phyloP scores from a whole-genome alignment of 768 basidiomycete genomes.

The Amanita pallidorosea region DNA sequence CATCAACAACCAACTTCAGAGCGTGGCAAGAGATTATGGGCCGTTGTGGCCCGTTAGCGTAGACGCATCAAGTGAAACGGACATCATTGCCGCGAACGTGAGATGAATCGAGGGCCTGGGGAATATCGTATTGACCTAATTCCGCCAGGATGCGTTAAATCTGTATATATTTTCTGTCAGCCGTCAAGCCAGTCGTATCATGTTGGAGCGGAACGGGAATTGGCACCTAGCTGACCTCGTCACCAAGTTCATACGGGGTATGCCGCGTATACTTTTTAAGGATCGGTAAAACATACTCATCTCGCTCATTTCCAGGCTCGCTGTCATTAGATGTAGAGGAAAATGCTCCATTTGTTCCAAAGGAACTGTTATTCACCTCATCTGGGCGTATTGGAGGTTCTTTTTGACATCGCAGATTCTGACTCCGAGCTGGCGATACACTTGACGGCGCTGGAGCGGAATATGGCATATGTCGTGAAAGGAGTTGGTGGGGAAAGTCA shows the following conservation, averaged over 20 bases:
- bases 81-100: slow-evolving; percentile 70
- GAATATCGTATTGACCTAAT: neutral
- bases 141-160: slow-evolving; percentile 52
- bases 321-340: slow-evolving; percentile 35
- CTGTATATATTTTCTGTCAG: slow-evolving; percentile 51
- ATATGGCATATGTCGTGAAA: slow-evolving; percentile 44
- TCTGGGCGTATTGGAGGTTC: slow-evolving; percentile 70
- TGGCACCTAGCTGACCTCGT: slow-evolving; percentile 73
- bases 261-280: slow-evolving; percentile 6
- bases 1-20: slow-evolving; percentile 28
- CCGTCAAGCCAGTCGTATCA: slow-evolving; percentile 25
- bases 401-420: slow-evolving; percentile 48
- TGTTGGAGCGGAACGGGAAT: slow-evolving; percentile 54
- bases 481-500: slow-evolving; percentile 50
- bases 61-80: slow-evolving; percentile 41
- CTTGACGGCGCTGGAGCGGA: slow-evolving; percentile 65
- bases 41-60: slow-evolving; percentile 67
- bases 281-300: neutral
- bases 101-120: slow-evolving; percentile 15
- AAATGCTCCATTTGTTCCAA: slow-evolving; percentile 34
- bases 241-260: slow-evolving; percentile 65
- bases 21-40: slow-evolving; percentile 63
- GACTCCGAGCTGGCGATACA: slow-evolving; percentile 31
- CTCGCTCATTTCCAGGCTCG: slow-evolving; percentile 31
- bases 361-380: slow-evolving; percentile 66